Conservation (phyloP, 441 rosid species). For the Brassica balearica region DNA sequence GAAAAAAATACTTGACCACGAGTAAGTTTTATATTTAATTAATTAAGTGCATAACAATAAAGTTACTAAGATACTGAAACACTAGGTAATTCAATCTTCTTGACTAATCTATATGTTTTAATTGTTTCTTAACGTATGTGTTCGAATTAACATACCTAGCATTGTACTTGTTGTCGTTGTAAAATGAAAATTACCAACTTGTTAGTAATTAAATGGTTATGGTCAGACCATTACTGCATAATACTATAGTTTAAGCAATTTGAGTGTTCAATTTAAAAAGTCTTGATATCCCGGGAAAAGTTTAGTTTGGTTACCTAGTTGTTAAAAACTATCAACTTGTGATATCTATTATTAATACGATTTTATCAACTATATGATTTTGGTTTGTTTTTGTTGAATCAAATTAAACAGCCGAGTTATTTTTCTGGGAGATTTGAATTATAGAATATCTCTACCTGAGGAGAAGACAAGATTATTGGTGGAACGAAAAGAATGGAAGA, state of each 20-base stretch:
- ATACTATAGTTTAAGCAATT: conserved; percentile 18
- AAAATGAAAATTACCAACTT: conserved; percentile 21
- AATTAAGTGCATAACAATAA: conserved; percentile 4
- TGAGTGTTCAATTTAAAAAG: conserved; percentile 14
- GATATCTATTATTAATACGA: not conserved
- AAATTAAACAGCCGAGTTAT: conserved; percentile 63
- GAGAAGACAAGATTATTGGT: conserved; percentile 63
- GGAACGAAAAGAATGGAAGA: conserved; percentile 64
- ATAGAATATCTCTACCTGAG: conserved; percentile 82
- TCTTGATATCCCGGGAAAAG: not conserved
- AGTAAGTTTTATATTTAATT: conserved; percentile 57
- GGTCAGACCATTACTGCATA: conserved; percentile 6
- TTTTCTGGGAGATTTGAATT: conserved; percentile 89
- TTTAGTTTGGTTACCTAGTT: conserved; percentile 27
- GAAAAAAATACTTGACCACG: conserved; percentile 75
- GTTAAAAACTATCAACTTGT: conserved; percentile 30
- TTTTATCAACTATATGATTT: not conserved
- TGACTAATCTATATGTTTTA: not conserved
- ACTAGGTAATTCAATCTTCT: conserved; percentile 3
- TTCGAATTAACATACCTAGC: conserved; percentile 5
- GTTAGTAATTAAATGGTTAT: conserved; percentile 10
- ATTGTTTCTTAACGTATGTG: not conserved
- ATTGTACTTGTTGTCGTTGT: not conserved
- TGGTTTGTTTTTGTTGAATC: conserved; percentile 23
- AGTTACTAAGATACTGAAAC: not conserved